phyloP scores from a whole-genome alignment of 179 eudicot genomes.

The Drosera spatulata region DNA sequence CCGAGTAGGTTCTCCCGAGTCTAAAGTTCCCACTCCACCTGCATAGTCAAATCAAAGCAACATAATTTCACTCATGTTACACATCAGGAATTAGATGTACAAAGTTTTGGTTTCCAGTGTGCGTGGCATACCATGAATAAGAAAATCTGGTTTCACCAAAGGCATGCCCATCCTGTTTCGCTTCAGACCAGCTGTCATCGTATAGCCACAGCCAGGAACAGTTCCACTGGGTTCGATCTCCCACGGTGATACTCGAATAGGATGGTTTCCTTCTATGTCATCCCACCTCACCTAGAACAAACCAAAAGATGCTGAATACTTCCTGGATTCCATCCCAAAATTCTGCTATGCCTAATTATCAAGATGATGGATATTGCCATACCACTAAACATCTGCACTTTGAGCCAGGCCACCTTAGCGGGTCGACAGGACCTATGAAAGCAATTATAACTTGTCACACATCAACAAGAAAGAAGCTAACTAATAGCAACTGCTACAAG shows the following conservation, averaged over 20 bases:
- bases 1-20: conserved; percentile 73
- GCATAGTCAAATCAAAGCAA: background rate
- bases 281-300: conserved; percentile 85
- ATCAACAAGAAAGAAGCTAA: background rate
- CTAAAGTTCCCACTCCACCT: conserved; percentile 23
- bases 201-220: conserved; percentile 38
- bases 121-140: conserved; percentile 27
- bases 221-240: conserved; percentile 78
- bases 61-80: too few species aligned
- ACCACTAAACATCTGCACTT: conserved; percentile 44
- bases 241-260: conserved; percentile 95
- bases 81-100: too few species aligned
- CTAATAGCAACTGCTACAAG: background rate
- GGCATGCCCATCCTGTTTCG: conserved; percentile 65
- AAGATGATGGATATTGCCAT: conserved; percentile 9
- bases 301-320: too few species aligned
- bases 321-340: too few species aligned
- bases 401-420: conserved; percentile 46
- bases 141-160: conserved; percentile 45
- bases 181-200: conserved; percentile 47
- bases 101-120: background rate
- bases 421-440: conserved; percentile 56
- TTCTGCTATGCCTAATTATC: too few species aligned
- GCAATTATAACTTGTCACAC: background rate
- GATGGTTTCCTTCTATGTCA: conserved; percentile 49